phyloP scores from a whole-genome alignment of 2,329 filamentous ascomycete species.

The Sclerotinia nivalis region DNA sequence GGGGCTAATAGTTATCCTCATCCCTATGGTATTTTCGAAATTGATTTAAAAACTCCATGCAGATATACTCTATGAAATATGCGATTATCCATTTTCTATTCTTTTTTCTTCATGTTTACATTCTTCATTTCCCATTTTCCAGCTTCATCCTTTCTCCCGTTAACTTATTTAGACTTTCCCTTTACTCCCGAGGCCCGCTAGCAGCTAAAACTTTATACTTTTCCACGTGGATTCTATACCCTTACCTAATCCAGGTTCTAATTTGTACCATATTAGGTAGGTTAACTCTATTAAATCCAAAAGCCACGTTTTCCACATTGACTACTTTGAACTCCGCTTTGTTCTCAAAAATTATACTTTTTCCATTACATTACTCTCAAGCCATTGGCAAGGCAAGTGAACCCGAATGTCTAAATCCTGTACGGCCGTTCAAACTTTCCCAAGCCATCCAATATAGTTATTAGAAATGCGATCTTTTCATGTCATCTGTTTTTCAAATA shows the following conservation, averaged over 20 bases:
- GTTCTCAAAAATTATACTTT: too few relatives aligned
- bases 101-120: fast-evolving
- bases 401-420: not conserved
- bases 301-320: not conserved
- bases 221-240: constrained; percentile 2
- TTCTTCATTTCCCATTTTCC: not conserved
- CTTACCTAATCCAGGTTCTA: not conserved
- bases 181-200: not conserved
- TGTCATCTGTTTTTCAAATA: not conserved
- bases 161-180: not conserved
- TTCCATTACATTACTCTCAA: too few relatives aligned
- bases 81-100: not conserved
- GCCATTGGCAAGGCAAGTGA: not conserved
- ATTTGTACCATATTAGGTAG: not conserved
- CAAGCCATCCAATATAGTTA: not conserved
- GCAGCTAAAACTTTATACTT: not conserved
- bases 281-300: not conserved
- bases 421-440: too few relatives aligned
- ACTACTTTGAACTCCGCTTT: too few relatives aligned
- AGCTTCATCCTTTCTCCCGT: not conserved
- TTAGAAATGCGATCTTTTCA: not conserved
- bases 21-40: too few relatives aligned
- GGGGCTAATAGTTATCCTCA: too few relatives aligned
- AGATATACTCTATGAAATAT: not conserved
- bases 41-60: too few relatives aligned